phyloP scores from a whole-genome alignment of 1,139 yeast genomes.

The Diutina scorzettiae region DNA sequence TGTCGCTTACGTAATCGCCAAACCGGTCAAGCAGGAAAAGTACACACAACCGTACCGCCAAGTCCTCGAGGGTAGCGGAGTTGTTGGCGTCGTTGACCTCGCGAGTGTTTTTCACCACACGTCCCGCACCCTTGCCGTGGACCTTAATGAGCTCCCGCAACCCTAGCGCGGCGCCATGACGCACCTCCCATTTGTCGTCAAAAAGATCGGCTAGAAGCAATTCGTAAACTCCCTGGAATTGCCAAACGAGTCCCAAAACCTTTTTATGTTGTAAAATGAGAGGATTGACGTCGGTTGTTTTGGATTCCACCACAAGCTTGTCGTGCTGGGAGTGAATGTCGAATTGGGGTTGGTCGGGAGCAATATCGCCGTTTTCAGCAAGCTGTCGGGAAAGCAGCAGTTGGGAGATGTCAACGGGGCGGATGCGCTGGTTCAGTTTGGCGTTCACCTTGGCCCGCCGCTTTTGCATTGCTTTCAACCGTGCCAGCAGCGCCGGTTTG shows the following conservation, averaged over 20 bases:
- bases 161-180: slow-evolving; percentile 95
- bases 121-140: slow-evolving; percentile 83
- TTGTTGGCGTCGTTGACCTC: slow-evolving; percentile 59
- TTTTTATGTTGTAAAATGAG: slow-evolving; percentile 64
- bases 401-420: slow-evolving; percentile 67
- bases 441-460: slow-evolving; percentile 81
- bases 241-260: slow-evolving; percentile 80
- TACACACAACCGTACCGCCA: slow-evolving; percentile 76
- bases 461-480: slow-evolving; percentile 88
- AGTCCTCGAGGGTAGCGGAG: slow-evolving; percentile 66
- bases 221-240: slow-evolving; percentile 94
- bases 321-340: slow-evolving; percentile 70
- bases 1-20: slow-evolving; percentile 95
- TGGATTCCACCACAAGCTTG: slow-evolving; percentile 74
- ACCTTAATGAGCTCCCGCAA: slow-evolving; percentile 73
- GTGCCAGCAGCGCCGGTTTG: slow-evolving; percentile 35
- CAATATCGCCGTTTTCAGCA: slow-evolving; percentile 21
- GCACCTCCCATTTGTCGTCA: slow-evolving; percentile 83
- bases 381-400: slow-evolving; percentile 60
- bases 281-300: slow-evolving; percentile 56
- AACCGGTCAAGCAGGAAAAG: slow-evolving; percentile 88
- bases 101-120: slow-evolving; percentile 51
- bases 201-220: slow-evolving; percentile 68
- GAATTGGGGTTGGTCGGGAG: slow-evolving; percentile 16
- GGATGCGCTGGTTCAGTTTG: slow-evolving; percentile 39